A percentile compares a stretch with the other conserved stretches of the same genome.
These are phyloP conservation scores for Cyclospora cayetanensis DNA, from an alignment of 169 alveolate genomes.

Conservation along the genomic window DNA sequence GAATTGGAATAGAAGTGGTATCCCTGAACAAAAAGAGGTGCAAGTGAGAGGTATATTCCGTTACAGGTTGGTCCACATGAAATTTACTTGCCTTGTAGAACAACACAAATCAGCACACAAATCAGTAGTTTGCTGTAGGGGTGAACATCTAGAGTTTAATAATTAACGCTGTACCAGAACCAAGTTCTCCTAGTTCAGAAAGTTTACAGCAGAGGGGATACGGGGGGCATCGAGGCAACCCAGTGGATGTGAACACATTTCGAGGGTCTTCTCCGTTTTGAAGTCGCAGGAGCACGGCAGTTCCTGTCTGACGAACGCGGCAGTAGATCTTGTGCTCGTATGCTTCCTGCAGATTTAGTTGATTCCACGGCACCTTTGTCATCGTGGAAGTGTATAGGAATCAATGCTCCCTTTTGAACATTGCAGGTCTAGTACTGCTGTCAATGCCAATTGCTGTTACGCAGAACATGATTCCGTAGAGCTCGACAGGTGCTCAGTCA, in stretches of 20 bases:
- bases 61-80: too few species aligned
- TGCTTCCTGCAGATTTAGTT: constrained; percentile 56
- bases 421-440: neutral
- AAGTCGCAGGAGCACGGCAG: constrained; percentile 36
- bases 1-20: constrained; percentile 71
- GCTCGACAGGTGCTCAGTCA: neutral
- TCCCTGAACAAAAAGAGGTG: constrained; percentile 2
- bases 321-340: constrained; percentile 70
- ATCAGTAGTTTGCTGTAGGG: too few species aligned
- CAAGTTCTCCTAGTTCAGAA: constrained; percentile 68
- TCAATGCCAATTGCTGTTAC: neutral
- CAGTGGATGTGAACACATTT: constrained; percentile 62
- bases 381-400: neutral
- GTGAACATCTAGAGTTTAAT: neutral
- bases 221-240: constrained; percentile 62
- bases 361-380: constrained; percentile 37
- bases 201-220: constrained; percentile 69
- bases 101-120: too few species aligned
- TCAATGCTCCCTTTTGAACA: neutral
- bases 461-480: neutral
- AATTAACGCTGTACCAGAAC: constrained; percentile 55
- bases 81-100: too few species aligned
- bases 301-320: constrained; percentile 62
- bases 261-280: constrained; percentile 60
- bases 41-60: too few species aligned